Conservation (phyloP, 768 basidiomycete genomes). For the Amanita thiersii region DNA sequence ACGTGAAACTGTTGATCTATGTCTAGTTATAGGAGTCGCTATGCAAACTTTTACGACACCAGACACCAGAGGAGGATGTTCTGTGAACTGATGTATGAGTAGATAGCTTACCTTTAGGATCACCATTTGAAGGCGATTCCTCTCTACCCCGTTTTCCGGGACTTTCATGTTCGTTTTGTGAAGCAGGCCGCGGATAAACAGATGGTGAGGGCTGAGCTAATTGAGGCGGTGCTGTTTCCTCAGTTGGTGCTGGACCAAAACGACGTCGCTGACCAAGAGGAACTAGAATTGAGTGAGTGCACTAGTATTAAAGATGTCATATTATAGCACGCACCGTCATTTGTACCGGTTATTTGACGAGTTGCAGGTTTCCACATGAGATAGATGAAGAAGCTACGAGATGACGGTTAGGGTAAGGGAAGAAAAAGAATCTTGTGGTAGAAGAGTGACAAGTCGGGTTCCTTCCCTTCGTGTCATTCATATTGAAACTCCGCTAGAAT, state of each 20-base stretch:
- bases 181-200: conserved; percentile 64
- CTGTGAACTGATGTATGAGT: conserved; percentile 10
- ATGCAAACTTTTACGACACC: conserved; percentile 28
- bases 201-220: conserved; percentile 84
- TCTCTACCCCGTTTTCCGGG: conserved; percentile 58
- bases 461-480: neutral
- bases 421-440: conserved; percentile 21
- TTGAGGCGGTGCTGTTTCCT: conserved; percentile 76
- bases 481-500: conserved; percentile 22
- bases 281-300: conserved; percentile 28
- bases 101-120: conserved; percentile 67
- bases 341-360: conserved; percentile 85
- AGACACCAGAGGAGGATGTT: conserved; percentile 14
- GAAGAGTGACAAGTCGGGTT: conserved; percentile 20
- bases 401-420: conserved; percentile 15
- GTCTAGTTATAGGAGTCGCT: conserved; percentile 20
- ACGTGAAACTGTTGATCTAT: neutral
- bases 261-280: conserved; percentile 85
- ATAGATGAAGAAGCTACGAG: conserved; percentile 28
- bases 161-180: conserved; percentile 42
- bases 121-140: conserved; percentile 53
- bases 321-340: conserved; percentile 62
- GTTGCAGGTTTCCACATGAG: conserved; percentile 87
- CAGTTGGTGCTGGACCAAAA: conserved; percentile 82
- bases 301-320: conserved; percentile 8